phyloP scores from a whole-genome alignment of 768 basidiomycete genomes.

The Pilatotrama ljubarskyi region DNA sequence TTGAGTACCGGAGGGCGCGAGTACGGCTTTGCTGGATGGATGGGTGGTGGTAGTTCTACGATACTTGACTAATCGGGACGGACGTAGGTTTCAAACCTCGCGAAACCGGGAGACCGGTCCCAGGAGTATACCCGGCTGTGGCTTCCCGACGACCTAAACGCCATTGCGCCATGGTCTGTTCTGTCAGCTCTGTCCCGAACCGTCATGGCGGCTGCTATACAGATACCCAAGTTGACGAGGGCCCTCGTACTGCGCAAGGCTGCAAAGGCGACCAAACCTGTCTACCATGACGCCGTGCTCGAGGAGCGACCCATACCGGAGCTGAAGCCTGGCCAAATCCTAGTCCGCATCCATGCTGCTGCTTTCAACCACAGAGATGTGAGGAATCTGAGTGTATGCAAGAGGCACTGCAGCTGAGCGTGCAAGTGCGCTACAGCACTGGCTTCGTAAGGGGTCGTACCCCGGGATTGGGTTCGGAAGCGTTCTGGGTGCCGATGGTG shows the following conservation, averaged over 20 bases:
- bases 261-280: slow-evolving; percentile 37
- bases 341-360: slow-evolving; percentile 67
- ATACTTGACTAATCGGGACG: slow-evolving; percentile 12
- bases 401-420: too few species aligned
- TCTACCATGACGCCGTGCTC: slow-evolving; percentile 59
- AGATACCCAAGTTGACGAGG: slow-evolving; percentile 45
- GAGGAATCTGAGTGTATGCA: slow-evolving; percentile 8
- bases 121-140: background rate
- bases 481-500: slow-evolving; percentile 72
- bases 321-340: slow-evolving; percentile 56
- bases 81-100: background rate
- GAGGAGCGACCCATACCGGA: slow-evolving; percentile 49
- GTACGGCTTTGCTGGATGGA: background rate
- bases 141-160: background rate
- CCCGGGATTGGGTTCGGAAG: slow-evolving; percentile 60
- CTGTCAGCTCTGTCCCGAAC: background rate
- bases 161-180: background rate
- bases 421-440: slow-evolving; percentile 47
- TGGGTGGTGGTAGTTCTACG: slow-evolving; percentile 2
- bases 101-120: background rate
- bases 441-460: slow-evolving; percentile 71
- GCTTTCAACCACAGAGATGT: slow-evolving; percentile 82
- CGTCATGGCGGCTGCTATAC: slow-evolving; percentile 10
- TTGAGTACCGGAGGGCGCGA: background rate
- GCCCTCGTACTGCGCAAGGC: slow-evolving; percentile 52